Percentiles rank a stretch among this genome's conserved stretches.
Conservation (phyloP, 768 basidiomycete genomes). For the Galerina sulciceps region DNA sequence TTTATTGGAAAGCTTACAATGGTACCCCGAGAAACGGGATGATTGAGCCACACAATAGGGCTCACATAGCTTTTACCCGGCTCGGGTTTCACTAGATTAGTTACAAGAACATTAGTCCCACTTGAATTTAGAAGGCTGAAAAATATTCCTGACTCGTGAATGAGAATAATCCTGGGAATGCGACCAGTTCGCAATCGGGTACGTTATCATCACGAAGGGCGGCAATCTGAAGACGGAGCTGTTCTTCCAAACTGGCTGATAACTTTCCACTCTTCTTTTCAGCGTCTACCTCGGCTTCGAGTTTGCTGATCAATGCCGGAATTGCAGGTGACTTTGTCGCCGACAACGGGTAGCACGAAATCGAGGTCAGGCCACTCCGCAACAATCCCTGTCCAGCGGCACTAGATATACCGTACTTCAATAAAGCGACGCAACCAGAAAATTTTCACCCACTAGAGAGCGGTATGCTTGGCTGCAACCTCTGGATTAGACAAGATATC, state of each 20-base stretch:
- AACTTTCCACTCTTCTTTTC: slow-evolving; percentile 14
- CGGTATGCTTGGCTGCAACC: slow-evolving; percentile 40
- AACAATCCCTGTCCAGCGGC: background rate
- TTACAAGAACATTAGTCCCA: background rate
- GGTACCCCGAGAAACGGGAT: slow-evolving; percentile 51
- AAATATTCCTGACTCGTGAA: slow-evolving; percentile 7
- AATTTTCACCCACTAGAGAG: slow-evolving; percentile 17
- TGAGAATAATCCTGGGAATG: slow-evolving; percentile 22
- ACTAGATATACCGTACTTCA: background rate
- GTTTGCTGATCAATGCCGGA: slow-evolving; percentile 18
- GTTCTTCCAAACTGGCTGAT: slow-evolving; percentile 41
- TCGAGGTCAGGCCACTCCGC: background rate
- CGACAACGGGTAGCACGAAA: slow-evolving; percentile 25
- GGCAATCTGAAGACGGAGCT: slow-evolving; percentile 41
- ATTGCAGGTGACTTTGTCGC: slow-evolving; percentile 18
- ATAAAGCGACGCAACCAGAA: background rate
- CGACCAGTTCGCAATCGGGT: slow-evolving; percentile 30
- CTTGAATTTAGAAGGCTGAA: background rate
- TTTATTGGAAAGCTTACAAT: slow-evolving; percentile 37
- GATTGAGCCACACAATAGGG: slow-evolving; percentile 39
- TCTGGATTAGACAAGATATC: slow-evolving; percentile 45
- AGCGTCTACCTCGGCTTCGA: slow-evolving; percentile 28
- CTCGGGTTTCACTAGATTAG: slow-evolving; percentile 32
- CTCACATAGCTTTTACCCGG: slow-evolving; percentile 49
- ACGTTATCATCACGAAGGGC: slow-evolving; percentile 25